Base-by-base conservation (phyloP, 192 early-diverging fungal species). In the Spizellomyces punctatus region DNA sequence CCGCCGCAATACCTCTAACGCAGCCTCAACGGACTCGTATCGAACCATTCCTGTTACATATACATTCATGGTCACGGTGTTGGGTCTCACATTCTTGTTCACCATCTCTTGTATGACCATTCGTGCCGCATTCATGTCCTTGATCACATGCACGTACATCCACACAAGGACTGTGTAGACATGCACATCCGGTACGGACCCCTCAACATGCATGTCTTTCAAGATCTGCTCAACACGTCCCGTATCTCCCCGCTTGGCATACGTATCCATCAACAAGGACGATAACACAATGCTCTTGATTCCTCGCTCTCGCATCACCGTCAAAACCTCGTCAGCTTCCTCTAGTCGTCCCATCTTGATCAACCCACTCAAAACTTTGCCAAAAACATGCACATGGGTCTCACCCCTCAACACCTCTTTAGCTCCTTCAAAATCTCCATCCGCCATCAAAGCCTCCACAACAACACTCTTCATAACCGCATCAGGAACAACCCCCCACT, bases 151-250 rank as follows among this genome's bases (percentile, higher is more conserved):
- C 8, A 67, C 52, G 17, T 47, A 44, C 12, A 44, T 67, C 72
- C 72, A 74, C 10, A 74, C 46, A 7, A 74, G 64, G 36, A 67
- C 64, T 7, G 41, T 55, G 72, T 57, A 74, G 8, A 19, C 19
- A 2, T 46, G 44, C 6, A 16, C 56, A 42, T 74, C 72, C 9
- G 72, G 64, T 14, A 21, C 1, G 6, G 60, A 9, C 9, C 64
- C 64, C 9, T 10, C 5, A 3, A 21, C 17, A 8, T 17, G 14
- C 54, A 74, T 66, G 2, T 58, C 57, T 8, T 67, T 27, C 6
- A 46, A 67, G 0, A 8, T 36, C 12, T 22, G 42, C 9, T 19
- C n/a, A 6, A 67, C 72, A 9, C 10, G 41, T 8, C 19, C 57
- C 19, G 6, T 42, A 47, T 66, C 57, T 8, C 64, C 64, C 21